A percentile compares a stretch with the other conserved stretches of the same genome.
phyloP scores from a whole-genome alignment of 495 filamentous ascomycete species.

The Podospora sp. region DNA sequence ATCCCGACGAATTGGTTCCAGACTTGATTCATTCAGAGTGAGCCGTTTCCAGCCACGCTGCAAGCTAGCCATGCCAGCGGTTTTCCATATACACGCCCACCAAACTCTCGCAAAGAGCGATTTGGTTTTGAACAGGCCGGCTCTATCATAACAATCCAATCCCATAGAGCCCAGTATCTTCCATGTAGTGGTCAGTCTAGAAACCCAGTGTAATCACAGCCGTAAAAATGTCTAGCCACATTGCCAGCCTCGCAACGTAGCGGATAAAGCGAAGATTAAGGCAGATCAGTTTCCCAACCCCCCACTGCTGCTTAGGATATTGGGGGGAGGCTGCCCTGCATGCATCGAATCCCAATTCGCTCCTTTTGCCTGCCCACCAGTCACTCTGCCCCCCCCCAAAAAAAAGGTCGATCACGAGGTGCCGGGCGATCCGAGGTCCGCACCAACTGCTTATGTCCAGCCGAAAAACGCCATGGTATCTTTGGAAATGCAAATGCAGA shows the following conservation, averaged over 20 bases:
- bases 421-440: conserved; percentile 27
- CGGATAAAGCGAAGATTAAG: conserved; percentile 5
- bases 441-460: conserved; percentile 25
- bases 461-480: conserved; percentile 47
- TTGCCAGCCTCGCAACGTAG: background rate
- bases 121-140: background rate
- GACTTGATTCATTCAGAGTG: background rate
- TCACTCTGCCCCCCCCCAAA: too few species aligned
- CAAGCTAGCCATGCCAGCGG: background rate
- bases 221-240: conserved; percentile 7
- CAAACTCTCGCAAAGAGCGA: background rate
- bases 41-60: background rate
- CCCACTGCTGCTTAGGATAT: background rate
- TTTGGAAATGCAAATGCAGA: conserved; percentile 39
- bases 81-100: conserved; percentile 9
- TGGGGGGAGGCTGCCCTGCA: background rate
- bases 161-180: conserved; percentile 4
- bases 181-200: conserved; percentile 3
- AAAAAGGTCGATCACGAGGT: conserved; percentile 20
- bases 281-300: background rate
- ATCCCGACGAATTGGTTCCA: background rate
- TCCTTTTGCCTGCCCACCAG: conserved; percentile 1
- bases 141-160: conserved; percentile 7
- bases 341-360: conserved; percentile 2
- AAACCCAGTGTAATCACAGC: background rate